phyloP scores from a whole-genome alignment of 1,284 basidiomycete genomes.

The Papiliotrema fonsecae region DNA sequence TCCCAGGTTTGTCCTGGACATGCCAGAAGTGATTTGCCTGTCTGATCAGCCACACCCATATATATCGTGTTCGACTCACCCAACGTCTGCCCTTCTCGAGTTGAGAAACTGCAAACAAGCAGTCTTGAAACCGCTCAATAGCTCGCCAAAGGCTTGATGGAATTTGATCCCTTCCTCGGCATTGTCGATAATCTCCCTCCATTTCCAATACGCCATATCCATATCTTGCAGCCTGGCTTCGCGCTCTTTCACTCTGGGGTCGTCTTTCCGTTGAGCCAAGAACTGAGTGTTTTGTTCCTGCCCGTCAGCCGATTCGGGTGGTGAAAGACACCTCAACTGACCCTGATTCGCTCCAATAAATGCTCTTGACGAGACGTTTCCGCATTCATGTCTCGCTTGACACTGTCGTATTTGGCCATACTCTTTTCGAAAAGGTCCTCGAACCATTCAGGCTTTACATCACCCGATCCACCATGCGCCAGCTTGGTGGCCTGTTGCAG shows the following conservation, averaged over 20 bases:
- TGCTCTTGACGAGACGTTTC: slow-evolving; percentile 61
- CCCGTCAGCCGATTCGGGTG: not conserved
- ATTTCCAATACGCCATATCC: slow-evolving; percentile 82
- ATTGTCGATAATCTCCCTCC: slow-evolving; percentile 77
- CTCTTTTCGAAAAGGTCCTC: slow-evolving; percentile 74
- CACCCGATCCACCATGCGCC: slow-evolving; percentile 54
- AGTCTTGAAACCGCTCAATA: slow-evolving; percentile 68
- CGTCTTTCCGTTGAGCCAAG: slow-evolving; percentile 70
- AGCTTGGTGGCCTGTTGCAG: slow-evolving; percentile 60
- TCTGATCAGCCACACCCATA: slow-evolving; percentile 3
- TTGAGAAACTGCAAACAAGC: slow-evolving; percentile 68
- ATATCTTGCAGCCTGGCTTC: slow-evolving; percentile 81
- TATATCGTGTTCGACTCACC: slow-evolving; percentile 21
- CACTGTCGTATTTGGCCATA: slow-evolving; percentile 74
- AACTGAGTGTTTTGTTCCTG: slow-evolving; percentile 73
- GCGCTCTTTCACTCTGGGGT: slow-evolving; percentile 72
- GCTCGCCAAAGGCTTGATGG: slow-evolving; percentile 70
- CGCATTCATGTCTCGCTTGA: slow-evolving; percentile 60
- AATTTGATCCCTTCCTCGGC: slow-evolving; percentile 88
- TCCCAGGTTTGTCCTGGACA: slow-evolving; percentile 7
- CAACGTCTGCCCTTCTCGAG: slow-evolving; percentile 58
- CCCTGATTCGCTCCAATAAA: slow-evolving; percentile 65
- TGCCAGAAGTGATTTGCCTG: slow-evolving; percentile 21
- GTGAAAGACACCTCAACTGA: slow-evolving; percentile 40
- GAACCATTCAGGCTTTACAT: slow-evolving; percentile 78